Percentiles rank a stretch among this genome's conserved stretches.
These are phyloP conservation scores for Dioszegia crocea DNA, from an alignment of 768 basidiomycete species.

Conservation along the genomic window DNA sequence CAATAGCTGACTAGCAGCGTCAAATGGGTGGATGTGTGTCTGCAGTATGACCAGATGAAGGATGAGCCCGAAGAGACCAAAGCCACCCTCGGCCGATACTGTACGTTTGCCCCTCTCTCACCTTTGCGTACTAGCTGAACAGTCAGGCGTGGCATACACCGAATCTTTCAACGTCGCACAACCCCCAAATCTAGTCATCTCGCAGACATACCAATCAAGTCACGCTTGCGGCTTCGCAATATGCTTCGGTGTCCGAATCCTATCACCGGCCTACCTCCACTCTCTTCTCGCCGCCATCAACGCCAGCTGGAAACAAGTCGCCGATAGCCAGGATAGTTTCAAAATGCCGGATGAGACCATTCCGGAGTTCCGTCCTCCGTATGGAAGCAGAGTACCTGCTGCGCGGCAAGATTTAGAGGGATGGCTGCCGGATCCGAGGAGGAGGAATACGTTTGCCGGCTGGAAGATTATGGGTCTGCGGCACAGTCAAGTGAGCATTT, in stretches of 20 bases:
- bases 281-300: slow-evolving; percentile 14
- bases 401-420: slow-evolving; percentile 5
- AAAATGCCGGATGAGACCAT: slow-evolving; percentile 18
- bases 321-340: slow-evolving; percentile 38
- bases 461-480: slow-evolving; percentile 37
- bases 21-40: slow-evolving; percentile 21
- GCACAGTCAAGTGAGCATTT: slow-evolving; percentile 14
- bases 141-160: slow-evolving; percentile 30
- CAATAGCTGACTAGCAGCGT: slow-evolving; percentile 12
- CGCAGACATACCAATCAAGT: slow-evolving; percentile 13
- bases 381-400: slow-evolving; percentile 16
- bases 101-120: slow-evolving; percentile 18
- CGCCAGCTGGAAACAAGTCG: slow-evolving; percentile 33
- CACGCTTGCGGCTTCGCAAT: slow-evolving; percentile 37
- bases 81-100: slow-evolving; percentile 18
- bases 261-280: slow-evolving; percentile 24
- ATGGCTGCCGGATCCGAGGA: slow-evolving; percentile 30
- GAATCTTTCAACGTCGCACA: slow-evolving; percentile 19
- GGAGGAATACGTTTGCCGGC: slow-evolving; percentile 25
- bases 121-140: background rate
- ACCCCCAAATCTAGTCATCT: slow-evolving; percentile 29
- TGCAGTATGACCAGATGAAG: slow-evolving; percentile 34
- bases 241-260: slow-evolving; percentile 32
- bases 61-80: slow-evolving; percentile 24
- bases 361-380: slow-evolving; percentile 17